Evolutionary conservation across 768 basidiomycete species (phyloP), one percentile per base, ranked within the genome.

Genomic region (Erythrobasidium yunnanense): DNA sequence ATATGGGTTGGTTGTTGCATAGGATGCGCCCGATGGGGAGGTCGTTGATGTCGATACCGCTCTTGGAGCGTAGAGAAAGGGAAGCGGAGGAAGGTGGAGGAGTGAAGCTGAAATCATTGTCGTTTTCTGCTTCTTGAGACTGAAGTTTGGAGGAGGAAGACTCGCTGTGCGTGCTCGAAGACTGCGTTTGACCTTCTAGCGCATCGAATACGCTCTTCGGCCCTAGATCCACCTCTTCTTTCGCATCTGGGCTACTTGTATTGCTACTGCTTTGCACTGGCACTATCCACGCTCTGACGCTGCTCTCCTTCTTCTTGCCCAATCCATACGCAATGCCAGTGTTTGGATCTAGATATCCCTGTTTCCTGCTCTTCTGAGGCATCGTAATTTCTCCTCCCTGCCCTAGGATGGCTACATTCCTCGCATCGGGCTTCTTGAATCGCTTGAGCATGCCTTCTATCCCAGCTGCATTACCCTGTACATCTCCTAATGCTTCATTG

Each of bases 1-100:
- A 80, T 45, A 97, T 77, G 1, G 89, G 87, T 2, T 83, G 76
- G 71, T 87, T 86, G 77, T 99, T 97, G 78, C 97, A 79, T 68
- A 99, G 81, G 70, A 96, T 81, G 52, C 35, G 70, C 2, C 70
- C 71, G 34, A 65, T 49, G 67, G 56, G 4, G 55, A 50, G 27
- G 33, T 18, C 42, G 38, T 15, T 11, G 38, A 42, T 11, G 38
- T 42, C 38, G 38, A 42, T 42, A 42, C n/a, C n/a, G 38, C 38
- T 42, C 38, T 42, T 11, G 38, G 38, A 11, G 38, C 11, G n/a
- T 11, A n/a, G n/a, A n/a, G 38, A 42, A n/a, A n/a, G n/a, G n/a
- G 38, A 42, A 42, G 38, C 11, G 38, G 38, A 42, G 38, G 38
- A 42, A 42, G n/a, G 38, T 42, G 38, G 38, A 42, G 11, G n/a